Percentiles rank a stretch among this genome's conserved stretches.
phyloP scores from a whole-genome alignment of 2,329 filamentous ascomycete species.

The Arthrobotrys sphaeroides region DNA sequence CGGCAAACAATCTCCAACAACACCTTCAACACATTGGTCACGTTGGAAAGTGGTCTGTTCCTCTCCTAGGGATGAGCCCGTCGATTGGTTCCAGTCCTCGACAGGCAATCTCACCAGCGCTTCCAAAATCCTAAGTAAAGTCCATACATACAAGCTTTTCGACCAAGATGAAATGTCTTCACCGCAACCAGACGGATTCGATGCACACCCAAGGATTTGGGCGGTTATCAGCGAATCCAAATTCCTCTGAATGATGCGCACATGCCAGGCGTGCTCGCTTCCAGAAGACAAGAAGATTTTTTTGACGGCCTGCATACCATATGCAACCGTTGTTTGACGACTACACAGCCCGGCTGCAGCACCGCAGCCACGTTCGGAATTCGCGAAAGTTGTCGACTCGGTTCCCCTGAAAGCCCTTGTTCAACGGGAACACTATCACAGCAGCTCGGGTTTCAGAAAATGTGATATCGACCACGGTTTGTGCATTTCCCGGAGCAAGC shows the following conservation, averaged over 20 bases:
- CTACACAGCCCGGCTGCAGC: constrained; percentile 13
- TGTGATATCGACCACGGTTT: constrained; percentile 24
- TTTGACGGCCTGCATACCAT: neutral
- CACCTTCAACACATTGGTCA: constrained; percentile 14
- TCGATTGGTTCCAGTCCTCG: neutral
- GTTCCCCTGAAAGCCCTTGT: constrained; percentile 33
- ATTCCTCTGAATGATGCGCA: neutral
- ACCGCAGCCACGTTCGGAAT: constrained; percentile 5
- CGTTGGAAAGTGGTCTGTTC: no score
- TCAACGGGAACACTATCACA: constrained; percentile 22
- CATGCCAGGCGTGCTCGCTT: constrained; percentile 14
- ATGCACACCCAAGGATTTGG: neutral
- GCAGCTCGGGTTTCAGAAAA: constrained; percentile 28
- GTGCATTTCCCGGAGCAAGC: constrained; percentile 10
- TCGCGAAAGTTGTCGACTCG: constrained; percentile 27
- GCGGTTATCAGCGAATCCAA: neutral
- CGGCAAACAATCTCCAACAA: neutral
- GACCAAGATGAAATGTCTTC: neutral
- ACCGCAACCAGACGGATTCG: neutral
- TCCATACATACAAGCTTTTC: neutral
- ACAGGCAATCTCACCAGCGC: neutral
- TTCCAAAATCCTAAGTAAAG: neutral
- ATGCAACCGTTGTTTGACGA: neutral
- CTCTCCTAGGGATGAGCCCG: neutral
- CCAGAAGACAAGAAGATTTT: constrained; percentile 23